Evolutionary conservation across 306 rosid genomes (phyloP).

Genomic region (Quercus aquifolioides): DNA sequence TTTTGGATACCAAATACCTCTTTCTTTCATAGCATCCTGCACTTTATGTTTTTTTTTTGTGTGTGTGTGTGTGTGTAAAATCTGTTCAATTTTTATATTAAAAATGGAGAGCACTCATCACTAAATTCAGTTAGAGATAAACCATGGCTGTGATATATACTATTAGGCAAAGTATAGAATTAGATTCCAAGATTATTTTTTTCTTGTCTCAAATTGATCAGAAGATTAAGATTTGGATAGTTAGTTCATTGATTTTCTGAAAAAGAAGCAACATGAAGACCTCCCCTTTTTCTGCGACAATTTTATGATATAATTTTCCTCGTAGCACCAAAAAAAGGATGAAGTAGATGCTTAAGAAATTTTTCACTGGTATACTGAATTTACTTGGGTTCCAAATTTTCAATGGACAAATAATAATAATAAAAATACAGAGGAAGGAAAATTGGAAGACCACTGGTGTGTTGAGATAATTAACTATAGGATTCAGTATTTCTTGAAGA

Average conservation of each 20-base stretch:
- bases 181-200: background rate
- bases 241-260: background rate
- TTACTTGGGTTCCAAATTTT: background rate
- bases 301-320: background rate
- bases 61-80: background rate
- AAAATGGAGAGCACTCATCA: background rate
- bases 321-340: background rate
- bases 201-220: background rate
- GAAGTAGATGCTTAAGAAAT: background rate
- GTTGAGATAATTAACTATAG: background rate
- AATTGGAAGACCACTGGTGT: background rate
- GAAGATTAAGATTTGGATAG: background rate
- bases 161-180: background rate
- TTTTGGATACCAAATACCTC: background rate
- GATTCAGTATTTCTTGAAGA: background rate
- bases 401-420: background rate
- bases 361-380: background rate
- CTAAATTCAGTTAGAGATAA: background rate
- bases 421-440: background rate
- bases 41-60: background rate
- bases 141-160: background rate
- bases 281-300: background rate
- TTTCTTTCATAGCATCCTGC: background rate
- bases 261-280: background rate
- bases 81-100: background rate